phyloP scores from a whole-genome alignment of 2,329 filamentous ascomycete species.

The Aspergillus eucalypticola region DNA sequence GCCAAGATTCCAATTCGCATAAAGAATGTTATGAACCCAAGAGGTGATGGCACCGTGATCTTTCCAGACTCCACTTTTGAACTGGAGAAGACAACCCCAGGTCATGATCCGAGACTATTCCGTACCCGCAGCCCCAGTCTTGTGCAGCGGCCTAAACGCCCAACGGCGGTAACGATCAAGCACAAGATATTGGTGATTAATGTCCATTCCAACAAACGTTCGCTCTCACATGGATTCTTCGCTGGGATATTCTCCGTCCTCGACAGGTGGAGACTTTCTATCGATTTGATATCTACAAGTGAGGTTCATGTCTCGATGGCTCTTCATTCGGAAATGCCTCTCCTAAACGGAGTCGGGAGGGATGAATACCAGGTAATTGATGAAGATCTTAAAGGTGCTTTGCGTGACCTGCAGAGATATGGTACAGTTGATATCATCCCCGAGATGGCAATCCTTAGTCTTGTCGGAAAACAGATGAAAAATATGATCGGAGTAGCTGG shows the following conservation, averaged over 20 bases:
- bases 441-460: slow-evolving; percentile 91
- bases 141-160: slow-evolving; percentile 65
- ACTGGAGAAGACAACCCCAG: slow-evolving; percentile 50
- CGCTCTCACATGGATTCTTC: slow-evolving; percentile 93
- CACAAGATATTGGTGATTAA: slow-evolving; percentile 96
- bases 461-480: slow-evolving; percentile 95
- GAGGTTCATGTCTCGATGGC: slow-evolving; percentile 99
- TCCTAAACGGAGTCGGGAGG: slow-evolving; percentile 51
- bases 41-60: slow-evolving; percentile 63
- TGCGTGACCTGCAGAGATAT: slow-evolving; percentile 72
- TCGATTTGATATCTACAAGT: slow-evolving; percentile 93
- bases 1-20: slow-evolving; percentile 67
- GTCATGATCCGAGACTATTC: slow-evolving; percentile 60
- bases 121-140: slow-evolving; percentile 50
- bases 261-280: slow-evolving; percentile 80
- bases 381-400: slow-evolving; percentile 64
- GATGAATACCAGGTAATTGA: slow-evolving; percentile 58
- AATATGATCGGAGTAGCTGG: slow-evolving; percentile 95
- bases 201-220: slow-evolving; percentile 95
- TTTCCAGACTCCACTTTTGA: slow-evolving; percentile 70
- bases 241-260: slow-evolving; percentile 91
- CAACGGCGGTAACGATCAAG: slow-evolving; percentile 94
- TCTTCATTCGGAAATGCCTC: slow-evolving; percentile 72
- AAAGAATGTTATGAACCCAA: slow-evolving; percentile 70
- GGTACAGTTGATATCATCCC: slow-evolving; percentile 88